Conservation (phyloP, 1,284 basidiomycete species). For the Naganishia albida region DNA sequence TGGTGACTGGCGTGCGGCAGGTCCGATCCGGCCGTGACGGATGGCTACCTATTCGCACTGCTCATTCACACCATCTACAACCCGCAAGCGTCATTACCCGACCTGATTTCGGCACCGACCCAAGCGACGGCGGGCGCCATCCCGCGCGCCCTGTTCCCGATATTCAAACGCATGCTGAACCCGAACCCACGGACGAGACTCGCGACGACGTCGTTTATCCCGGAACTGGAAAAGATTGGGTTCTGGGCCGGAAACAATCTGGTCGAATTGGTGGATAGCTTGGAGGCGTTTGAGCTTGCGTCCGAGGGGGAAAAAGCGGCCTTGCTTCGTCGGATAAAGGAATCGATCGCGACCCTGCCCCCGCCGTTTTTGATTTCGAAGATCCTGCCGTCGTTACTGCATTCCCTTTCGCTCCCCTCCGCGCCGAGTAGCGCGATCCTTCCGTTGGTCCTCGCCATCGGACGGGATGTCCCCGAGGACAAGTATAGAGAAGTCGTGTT, state of each 20-base stretch:
- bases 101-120: conserved; percentile 66
- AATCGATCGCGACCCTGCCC: conserved; percentile 77
- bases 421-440: conserved; percentile 76
- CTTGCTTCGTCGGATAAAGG: conserved; percentile 78
- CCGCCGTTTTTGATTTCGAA: conserved; percentile 82
- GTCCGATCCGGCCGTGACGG: conserved; percentile 68
- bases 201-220: conserved; percentile 73
- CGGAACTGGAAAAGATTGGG: conserved; percentile 69
- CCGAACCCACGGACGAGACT: conserved; percentile 80
- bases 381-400: conserved; percentile 82
- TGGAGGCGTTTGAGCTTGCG: conserved; percentile 83
- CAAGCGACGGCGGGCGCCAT: conserved; percentile 75
- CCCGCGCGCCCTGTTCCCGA: conserved; percentile 72
- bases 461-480: conserved; percentile 68
- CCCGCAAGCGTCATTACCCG: conserved; percentile 65
- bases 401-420: conserved; percentile 80
- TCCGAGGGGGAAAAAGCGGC: conserved; percentile 77
- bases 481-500: conserved; percentile 73
- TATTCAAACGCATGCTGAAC: conserved; percentile 83
- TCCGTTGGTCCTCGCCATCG: conserved; percentile 78
- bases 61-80: conserved; percentile 85
- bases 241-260: conserved; percentile 85
- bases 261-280: conserved; percentile 77
- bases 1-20: conserved; percentile 54
- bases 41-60: conserved; percentile 83